A percentile compares a stretch with the other conserved stretches of the same genome.
phyloP scores from a whole-genome alignment of 169 alveolate genomes.

The Cryptosporidium baileyi region DNA sequence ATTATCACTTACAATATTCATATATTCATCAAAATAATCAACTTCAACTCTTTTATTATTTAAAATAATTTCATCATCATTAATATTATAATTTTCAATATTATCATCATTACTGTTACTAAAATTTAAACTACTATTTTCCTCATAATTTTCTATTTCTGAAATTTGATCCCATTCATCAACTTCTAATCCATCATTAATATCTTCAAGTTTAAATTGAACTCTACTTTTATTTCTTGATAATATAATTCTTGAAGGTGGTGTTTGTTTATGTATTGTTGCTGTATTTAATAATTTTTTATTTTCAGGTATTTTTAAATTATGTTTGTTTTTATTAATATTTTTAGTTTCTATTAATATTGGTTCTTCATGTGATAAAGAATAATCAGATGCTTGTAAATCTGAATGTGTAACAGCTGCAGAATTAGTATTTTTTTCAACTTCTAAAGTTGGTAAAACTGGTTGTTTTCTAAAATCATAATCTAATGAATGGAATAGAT shows the following conservation, averaged over 20 bases:
- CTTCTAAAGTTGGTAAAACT: constrained; percentile 30
- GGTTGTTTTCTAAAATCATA: constrained; percentile 69
- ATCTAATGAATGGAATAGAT: constrained; percentile 61
- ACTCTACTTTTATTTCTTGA: not conserved
- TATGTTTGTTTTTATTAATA: not conserved
- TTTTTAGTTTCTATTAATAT: not conserved
- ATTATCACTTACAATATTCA: not conserved
- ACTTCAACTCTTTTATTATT: not conserved
- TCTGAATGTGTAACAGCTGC: not conserved
- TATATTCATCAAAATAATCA: not conserved
- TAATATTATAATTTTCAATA: not conserved
- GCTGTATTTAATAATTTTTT: not conserved
- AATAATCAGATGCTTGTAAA: not conserved
- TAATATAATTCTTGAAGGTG: not conserved
- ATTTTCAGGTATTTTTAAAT: not conserved
- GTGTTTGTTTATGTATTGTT: constrained; percentile 11
- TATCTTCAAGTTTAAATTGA: not conserved
- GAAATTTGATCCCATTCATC: constrained; percentile 20
- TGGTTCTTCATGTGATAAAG: not conserved
- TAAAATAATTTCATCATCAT: not conserved
- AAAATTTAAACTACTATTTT: not conserved
- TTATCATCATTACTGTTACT: not conserved
- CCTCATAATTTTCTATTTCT: not conserved
- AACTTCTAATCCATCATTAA: not conserved
- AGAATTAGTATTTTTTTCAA: not conserved